Percentiles rank a stretch among this genome's conserved stretches.
Conservation (phyloP, 345 rosid genomes). For the Lenwebbia sp. region DNA sequence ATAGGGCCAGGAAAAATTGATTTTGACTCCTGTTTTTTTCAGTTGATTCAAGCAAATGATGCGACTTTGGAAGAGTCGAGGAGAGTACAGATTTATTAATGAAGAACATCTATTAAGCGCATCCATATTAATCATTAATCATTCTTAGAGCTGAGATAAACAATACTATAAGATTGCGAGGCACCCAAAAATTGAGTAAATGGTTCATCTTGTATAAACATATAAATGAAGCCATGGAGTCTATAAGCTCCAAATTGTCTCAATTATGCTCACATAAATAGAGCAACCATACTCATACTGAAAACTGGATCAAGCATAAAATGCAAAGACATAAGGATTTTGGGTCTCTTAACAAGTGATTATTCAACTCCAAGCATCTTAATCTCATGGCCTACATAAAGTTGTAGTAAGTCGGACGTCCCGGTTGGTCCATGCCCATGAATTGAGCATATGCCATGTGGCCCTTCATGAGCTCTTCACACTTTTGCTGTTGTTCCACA, state of each 20-base stretch:
- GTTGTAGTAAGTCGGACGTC: neutral
- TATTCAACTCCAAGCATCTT: neutral
- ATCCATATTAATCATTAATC: neutral
- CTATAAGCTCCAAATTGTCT: neutral
- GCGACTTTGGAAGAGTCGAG: neutral
- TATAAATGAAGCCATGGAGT: neutral
- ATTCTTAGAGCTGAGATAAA: neutral
- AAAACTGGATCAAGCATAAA: neutral
- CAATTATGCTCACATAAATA: neutral
- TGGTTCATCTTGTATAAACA: neutral
- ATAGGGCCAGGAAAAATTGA: neutral
- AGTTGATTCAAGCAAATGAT: neutral
- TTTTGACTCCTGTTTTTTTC: neutral
- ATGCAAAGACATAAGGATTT: neutral
- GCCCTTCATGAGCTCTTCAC: neutral
- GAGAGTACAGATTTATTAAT: neutral
- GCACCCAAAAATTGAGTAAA: neutral
- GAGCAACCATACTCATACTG: neutral
- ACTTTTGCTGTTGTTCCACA: neutral
- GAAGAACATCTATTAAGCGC: too few species aligned
- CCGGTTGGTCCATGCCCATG: too few species aligned
- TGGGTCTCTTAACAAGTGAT: neutral
- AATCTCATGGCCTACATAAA: neutral
- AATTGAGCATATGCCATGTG: neutral
- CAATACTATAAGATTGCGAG: neutral